phyloP scores from a whole-genome alignment of 805 yeast species.

The Cyberlindnera japonica region DNA sequence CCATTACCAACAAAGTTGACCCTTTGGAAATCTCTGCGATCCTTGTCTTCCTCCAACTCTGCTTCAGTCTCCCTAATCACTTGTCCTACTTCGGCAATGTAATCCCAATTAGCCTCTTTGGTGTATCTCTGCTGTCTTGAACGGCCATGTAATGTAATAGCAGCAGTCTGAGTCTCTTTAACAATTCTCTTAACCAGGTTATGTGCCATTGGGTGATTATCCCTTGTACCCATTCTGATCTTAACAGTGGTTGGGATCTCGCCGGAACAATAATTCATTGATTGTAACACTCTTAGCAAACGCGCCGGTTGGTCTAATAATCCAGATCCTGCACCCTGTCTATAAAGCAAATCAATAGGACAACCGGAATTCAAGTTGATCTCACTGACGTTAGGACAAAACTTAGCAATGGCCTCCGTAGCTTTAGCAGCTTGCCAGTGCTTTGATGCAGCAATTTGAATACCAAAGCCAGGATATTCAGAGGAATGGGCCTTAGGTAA shows the following conservation, averaged over 20 bases:
- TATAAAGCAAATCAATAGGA: conserved; percentile 91
- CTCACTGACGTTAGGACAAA: conserved; percentile 65
- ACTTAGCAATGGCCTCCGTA: conserved; percentile 67
- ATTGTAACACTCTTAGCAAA: conserved; percentile 70
- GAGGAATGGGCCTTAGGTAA: conserved; percentile 80
- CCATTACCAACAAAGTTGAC: conserved; percentile 94
- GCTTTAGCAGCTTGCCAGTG: conserved; percentile 94
- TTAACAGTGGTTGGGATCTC: conserved; percentile 90
- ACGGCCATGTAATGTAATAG: conserved; percentile 93
- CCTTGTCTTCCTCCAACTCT: conserved; percentile 59
- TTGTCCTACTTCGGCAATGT: conserved; percentile 69
- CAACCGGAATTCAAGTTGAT: conserved; percentile 94
- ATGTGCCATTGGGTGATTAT: conserved; percentile 84
- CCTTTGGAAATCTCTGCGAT: conserved; percentile 50
- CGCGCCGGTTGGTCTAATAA: conserved; percentile 85
- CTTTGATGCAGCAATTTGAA: conserved; percentile 87
- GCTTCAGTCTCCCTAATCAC: conserved; percentile 56
- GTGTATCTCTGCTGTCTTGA: conserved; percentile 96
- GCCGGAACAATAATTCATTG: conserved; percentile 87
- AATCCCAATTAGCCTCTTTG: conserved; percentile 88
- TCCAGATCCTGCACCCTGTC: conserved; percentile 95
- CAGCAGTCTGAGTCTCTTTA: conserved; percentile 78
- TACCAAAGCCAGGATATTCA: conserved; percentile 88
- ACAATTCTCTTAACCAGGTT: conserved; percentile 67
- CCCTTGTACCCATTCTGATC: conserved; percentile 87